Evolutionary conservation across 2,329 filamentous ascomycete species (phyloP), one percentile per base, ranked within the genome.

Genomic region (Colletotrichum sp.): DNA sequence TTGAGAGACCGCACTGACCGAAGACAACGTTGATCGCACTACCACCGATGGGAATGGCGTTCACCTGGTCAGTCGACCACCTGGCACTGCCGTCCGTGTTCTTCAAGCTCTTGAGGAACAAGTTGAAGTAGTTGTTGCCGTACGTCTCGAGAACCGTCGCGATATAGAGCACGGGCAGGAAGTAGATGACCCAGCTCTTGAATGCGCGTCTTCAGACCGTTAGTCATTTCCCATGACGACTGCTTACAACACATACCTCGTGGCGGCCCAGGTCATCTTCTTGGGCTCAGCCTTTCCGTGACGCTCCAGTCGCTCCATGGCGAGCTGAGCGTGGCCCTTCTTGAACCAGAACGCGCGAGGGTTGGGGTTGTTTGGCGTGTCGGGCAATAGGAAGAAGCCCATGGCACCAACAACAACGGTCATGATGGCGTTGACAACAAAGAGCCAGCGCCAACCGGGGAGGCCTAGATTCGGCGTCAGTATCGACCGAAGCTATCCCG

Each of bases 401-500:
- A 69, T 15, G 34, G 76, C 77, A 21, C 71, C 68, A n/a, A 81
- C 79, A 4, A 78, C 76, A 13, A 81, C 73, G 32, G 80, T 78
- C 8, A 76, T 77, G 26, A 81, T 77, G 39, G 84, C 84, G 74
- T 86, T 85, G 74, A 87, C 83, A 39, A 87, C 80, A 69, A 87
- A 87, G 7, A 87, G 81, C 85, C 85, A 87, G 30, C 83, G 82
- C 81, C 81, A 87, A 0, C 84, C 85, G 0, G 87, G 82, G 79
- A 89, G 85, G 21, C 76, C 6, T 82, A 79, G 24, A 81, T 74
- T 1, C 89, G 12, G 79, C 80, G 0, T 87, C 81, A 2, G 89
- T 21, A 88, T 34, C 49, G 44, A 21, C 16, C 10, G 26, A 32
- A 21, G 15, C 59, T n/a, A 8, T 28, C 16, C 13, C 15, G 12